A percentile compares a stretch with the other conserved stretches of the same genome.
Evolutionary conservation across 106 monocot species (phyloP).

Genomic region (Alisma plantagoaquatica): DNA sequence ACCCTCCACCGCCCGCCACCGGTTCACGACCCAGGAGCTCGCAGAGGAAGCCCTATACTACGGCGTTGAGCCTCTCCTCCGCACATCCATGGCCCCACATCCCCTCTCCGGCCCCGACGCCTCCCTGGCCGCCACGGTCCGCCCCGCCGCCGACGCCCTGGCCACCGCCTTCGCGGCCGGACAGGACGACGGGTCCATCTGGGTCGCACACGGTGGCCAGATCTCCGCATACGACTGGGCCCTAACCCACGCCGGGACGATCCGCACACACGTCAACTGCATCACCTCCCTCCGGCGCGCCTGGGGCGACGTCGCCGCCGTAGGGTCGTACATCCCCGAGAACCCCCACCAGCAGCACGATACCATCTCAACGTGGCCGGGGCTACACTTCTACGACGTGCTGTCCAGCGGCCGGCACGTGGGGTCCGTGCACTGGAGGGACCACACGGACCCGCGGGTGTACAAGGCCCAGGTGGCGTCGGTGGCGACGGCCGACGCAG

Average conservation of each 20-base stretch:
- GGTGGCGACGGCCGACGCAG: conserved; percentile 25
- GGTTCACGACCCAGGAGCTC: conserved; percentile 44
- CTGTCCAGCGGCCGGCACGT: conserved; percentile 36
- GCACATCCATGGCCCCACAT: conserved; percentile 50
- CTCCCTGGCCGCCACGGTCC: conserved; percentile 32
- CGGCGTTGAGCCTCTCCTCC: conserved; percentile 55
- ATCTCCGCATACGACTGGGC: conserved; percentile 69
- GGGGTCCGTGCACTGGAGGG: conserved; percentile 62
- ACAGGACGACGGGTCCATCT: conserved; percentile 52
- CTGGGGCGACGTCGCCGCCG: conserved; percentile 36
- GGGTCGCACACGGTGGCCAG: conserved; percentile 85
- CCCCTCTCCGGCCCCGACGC: conserved; percentile 70
- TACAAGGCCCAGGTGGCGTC: conserved; percentile 73
- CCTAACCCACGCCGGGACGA: conserved; percentile 42
- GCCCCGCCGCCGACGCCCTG: conserved; percentile 43
- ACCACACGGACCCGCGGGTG: conserved; percentile 61
- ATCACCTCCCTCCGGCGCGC: conserved; percentile 58
- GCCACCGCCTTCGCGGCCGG: conserved; percentile 42
- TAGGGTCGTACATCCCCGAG: conserved; percentile 46
- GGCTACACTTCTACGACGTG: conserved; percentile 83
- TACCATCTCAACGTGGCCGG: no score
- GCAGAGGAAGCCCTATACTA: conserved; percentile 72
- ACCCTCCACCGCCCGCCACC: conserved; percentile 44
- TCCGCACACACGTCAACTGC: conserved; percentile 72
- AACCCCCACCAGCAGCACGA: no score